phyloP scores from a whole-genome alignment of 108 stramenopile genomes.

The Nannochloropsis salina region DNA sequence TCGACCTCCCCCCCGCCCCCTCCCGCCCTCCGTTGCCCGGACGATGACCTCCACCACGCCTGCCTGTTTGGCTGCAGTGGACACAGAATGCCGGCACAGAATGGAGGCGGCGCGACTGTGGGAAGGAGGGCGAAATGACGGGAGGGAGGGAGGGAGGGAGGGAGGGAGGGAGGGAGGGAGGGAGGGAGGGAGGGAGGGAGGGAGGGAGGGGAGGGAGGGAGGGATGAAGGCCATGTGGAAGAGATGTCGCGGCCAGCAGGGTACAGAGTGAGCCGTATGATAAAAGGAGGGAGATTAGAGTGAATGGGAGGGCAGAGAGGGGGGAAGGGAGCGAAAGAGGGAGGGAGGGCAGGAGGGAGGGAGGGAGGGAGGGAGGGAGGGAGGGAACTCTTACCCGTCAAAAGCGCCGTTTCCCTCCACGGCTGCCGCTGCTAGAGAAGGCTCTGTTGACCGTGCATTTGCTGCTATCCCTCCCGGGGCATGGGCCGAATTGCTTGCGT shows the following conservation, averaged over 20 bases:
- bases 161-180: not conserved
- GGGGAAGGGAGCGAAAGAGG: not conserved
- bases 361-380: not conserved
- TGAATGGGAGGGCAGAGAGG: not conserved
- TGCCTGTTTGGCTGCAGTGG: no score
- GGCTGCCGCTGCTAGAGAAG: not conserved
- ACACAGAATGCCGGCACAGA: no score
- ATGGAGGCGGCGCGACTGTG: no score
- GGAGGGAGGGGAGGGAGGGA: not conserved
- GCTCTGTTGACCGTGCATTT: not conserved
- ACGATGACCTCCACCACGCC: no score
- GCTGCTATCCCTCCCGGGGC: not conserved
- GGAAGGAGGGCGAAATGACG: not conserved
- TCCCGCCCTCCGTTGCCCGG: no score
- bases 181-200: not conserved
- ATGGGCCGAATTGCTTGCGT: not conserved
- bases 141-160: not conserved
- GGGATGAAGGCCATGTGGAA: not conserved
- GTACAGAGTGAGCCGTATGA: not conserved
- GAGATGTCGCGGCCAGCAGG: not conserved
- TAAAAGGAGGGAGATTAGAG: not conserved
- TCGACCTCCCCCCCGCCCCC: no score
- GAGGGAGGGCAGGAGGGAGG: not conserved
- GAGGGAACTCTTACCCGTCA: not conserved
- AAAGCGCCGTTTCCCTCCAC: not conserved